Percentiles rank a stretch among this genome's conserved stretches.
These are phyloP conservation scores for Salix brachista DNA, from an alignment of 345 rosid species.

Conservation along the genomic window DNA sequence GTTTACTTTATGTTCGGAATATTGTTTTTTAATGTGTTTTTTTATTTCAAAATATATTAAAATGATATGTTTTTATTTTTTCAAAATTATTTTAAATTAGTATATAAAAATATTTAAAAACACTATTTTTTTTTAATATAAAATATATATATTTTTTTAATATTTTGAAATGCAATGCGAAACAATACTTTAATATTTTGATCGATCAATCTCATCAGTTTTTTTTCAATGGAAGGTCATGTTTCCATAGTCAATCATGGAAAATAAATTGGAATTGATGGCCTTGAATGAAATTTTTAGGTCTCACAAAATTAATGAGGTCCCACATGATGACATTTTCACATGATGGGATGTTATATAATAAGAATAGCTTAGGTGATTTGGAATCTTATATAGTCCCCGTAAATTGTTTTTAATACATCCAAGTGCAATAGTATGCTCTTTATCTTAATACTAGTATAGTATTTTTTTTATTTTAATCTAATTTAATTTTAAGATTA, in stretches of 20 bases:
- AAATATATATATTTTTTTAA: neutral
- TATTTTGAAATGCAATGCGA: no score
- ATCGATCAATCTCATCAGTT: neutral
- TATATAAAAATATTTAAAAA: no score
- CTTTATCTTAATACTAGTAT: neutral
- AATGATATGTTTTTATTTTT: neutral
- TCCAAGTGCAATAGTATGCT: neutral
- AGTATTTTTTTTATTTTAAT: neutral
- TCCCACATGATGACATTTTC: no score
- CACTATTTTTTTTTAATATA: no score
- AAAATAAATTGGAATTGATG: neutral
- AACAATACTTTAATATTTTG: neutral
- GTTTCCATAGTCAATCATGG: neutral
- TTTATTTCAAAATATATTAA: no score
- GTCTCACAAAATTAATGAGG: neutral
- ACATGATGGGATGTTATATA: neutral
- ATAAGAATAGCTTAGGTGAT: neutral
- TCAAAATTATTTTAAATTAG: no score
- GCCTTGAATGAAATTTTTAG: neutral
- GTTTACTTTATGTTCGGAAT: no score
- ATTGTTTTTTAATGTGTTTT: no score
- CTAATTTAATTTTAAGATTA: no score
- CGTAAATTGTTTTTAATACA: neutral
- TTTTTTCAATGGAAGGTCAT: neutral
- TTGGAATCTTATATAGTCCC: neutral